Conservation (phyloP, 163 green algal species). For the Chlamydomonas reinhardtii region DNA sequence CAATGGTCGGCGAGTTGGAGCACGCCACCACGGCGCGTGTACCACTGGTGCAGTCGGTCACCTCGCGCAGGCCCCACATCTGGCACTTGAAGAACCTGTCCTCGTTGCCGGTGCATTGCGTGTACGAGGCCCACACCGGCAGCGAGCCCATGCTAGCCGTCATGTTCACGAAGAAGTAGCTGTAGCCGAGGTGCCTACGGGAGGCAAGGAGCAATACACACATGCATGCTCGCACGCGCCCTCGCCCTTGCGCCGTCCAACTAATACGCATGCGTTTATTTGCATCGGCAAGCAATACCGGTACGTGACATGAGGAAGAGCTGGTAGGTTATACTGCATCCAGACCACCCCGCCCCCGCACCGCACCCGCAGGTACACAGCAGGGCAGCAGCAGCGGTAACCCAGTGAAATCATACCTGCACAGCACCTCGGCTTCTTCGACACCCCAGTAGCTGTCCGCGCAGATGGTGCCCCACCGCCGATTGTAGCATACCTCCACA, state of each 20-base stretch:
- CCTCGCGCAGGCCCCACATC: not conserved
- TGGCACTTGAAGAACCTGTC: constrained; percentile 6
- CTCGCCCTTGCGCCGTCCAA: too few relatives aligned
- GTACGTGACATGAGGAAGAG: too few relatives aligned
- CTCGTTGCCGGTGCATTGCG: constrained; percentile 14
- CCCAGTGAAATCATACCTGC: too few relatives aligned
- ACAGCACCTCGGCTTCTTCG: not conserved
- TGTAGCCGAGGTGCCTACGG: constrained; percentile 15
- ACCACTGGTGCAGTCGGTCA: not conserved
- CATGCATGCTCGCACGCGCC: too few relatives aligned
- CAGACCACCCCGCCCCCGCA: too few relatives aligned
- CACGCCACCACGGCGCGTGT: not conserved
- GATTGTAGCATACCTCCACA: constrained; percentile 19
- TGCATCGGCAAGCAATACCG: too few relatives aligned
- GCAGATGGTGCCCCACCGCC: constrained; percentile 13
- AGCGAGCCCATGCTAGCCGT: not conserved
- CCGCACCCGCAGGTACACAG: too few relatives aligned
- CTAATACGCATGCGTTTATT: too few relatives aligned
- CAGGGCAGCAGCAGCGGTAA: too few relatives aligned
- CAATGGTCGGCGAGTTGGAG: not conserved
- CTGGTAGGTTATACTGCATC: too few relatives aligned
- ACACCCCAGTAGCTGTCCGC: not conserved
- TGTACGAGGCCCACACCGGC: not conserved
- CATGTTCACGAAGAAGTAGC: not conserved
- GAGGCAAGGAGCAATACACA: too few relatives aligned